A percentile compares a stretch with the other conserved stretches of the same genome.
Conservation (phyloP, 2,329 filamentous ascomycete genomes). For the Helminthosporium solani region DNA sequence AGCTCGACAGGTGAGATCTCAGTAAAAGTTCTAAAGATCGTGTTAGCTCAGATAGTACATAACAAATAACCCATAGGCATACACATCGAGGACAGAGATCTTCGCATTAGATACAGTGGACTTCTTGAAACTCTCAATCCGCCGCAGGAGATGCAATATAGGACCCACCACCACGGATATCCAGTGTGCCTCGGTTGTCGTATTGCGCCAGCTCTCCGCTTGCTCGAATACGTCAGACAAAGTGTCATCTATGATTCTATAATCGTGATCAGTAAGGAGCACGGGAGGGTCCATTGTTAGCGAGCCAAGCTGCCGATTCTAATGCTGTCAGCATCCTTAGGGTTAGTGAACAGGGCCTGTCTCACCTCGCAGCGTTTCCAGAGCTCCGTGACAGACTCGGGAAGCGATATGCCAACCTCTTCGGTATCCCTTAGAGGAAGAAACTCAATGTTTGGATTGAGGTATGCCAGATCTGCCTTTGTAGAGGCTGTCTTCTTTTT, state of each 20-base stretch:
- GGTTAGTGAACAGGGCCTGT: no score
- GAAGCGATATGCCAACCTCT: constrained; percentile 12
- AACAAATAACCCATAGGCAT: constrained; percentile 4
- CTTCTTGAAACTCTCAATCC: constrained; percentile 9
- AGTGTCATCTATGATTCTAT: constrained; percentile 14
- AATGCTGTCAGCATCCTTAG: constrained; percentile 12
- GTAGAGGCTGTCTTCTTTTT: constrained; percentile 13
- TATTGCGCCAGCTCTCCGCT: constrained; percentile 15
- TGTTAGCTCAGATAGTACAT: constrained; percentile 6
- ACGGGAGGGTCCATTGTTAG: constrained; percentile 7
- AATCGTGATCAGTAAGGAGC: constrained; percentile 12
- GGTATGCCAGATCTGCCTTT: constrained; percentile 12
- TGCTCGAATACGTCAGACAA: constrained; percentile 15
- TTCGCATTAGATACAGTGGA: constrained; percentile 10
- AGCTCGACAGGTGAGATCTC: constrained; percentile 7
- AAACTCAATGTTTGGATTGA: constrained; percentile 14
- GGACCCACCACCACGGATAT: constrained; percentile 16
- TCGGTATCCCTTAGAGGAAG: constrained; percentile 8
- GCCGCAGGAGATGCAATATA: constrained; percentile 11
- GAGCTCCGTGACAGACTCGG: constrained; percentile 9
- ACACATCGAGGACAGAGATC: constrained; percentile 14
- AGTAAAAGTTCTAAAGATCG: constrained; percentile 8
- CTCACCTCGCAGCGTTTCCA: constrained; percentile 16
- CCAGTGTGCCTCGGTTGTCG: constrained; percentile 14
- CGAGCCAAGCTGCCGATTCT: constrained; percentile 10